Percentiles rank a stretch among this genome's conserved stretches.
Conservation (phyloP, 2,329 filamentous ascomycete genomes). For the Chlorencoelia australis region DNA sequence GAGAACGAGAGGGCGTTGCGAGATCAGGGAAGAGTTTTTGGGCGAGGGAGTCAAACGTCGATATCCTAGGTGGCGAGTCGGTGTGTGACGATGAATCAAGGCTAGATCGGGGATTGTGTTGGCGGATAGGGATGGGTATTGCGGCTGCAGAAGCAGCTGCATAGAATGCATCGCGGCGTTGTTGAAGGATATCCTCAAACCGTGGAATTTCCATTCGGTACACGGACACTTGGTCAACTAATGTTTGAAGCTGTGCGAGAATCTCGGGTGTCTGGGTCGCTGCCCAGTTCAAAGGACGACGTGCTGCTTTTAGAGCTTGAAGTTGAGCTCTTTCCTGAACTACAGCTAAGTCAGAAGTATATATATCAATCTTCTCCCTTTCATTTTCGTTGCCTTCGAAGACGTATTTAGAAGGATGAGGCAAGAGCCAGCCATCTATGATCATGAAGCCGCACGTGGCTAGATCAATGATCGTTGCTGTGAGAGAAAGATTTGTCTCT, state of each 20-base stretch:
- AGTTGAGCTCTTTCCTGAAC: slow-evolving; percentile 35
- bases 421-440: slow-evolving; percentile 82
- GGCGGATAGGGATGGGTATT: slow-evolving; percentile 20
- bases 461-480: slow-evolving; percentile 71
- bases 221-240: slow-evolving; percentile 50
- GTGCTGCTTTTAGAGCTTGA: slow-evolving; percentile 40
- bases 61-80: slow-evolving; percentile 42
- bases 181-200: slow-evolving; percentile 62
- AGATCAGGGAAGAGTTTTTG: slow-evolving; percentile 51
- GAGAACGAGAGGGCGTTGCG: slow-evolving; percentile 23
- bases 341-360: slow-evolving; percentile 21
- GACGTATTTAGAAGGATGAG: slow-evolving; percentile 55
- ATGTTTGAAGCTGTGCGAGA: slow-evolving; percentile 44
- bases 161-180: slow-evolving; percentile 53
- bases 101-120: slow-evolving; percentile 32
- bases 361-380: slow-evolving; percentile 29
- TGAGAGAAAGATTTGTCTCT: slow-evolving; percentile 81
- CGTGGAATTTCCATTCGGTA: slow-evolving; percentile 58
- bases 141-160: slow-evolving; percentile 37
- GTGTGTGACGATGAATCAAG: slow-evolving; percentile 36
- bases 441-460: slow-evolving; percentile 76
- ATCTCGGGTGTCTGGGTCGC: slow-evolving; percentile 41
- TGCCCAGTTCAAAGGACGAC: slow-evolving; percentile 43
- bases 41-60: slow-evolving; percentile 49
- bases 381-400: slow-evolving; percentile 39